phyloP scores from a whole-genome alignment of 2,329 filamentous ascomycete genomes.

The Knoxdaviesia proteae region DNA sequence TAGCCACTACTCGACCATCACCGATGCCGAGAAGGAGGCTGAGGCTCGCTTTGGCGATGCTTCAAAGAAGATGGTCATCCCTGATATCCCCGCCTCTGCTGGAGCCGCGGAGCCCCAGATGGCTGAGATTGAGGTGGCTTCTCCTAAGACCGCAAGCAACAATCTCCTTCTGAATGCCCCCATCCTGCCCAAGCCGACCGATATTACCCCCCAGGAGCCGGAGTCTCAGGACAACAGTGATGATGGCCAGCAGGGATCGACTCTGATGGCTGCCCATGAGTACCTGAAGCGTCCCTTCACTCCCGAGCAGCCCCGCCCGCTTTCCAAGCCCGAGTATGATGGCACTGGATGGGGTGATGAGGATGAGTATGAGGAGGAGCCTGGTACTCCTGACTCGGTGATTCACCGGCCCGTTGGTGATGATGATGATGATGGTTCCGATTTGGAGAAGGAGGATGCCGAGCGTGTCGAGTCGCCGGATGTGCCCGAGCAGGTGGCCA shows the following conservation, averaged over 20 bases:
- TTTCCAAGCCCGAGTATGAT: conserved; percentile 42
- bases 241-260: conserved; percentile 4
- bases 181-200: conserved; percentile 10
- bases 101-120: conserved; percentile 2
- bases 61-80: neutral
- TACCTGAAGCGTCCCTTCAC: conserved; percentile 22
- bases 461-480: conserved; percentile 33
- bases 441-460: conserved; percentile 12
- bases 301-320: conserved; percentile 18
- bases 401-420: conserved; percentile 52
- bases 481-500: conserved; percentile 66
- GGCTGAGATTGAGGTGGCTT: conserved; percentile 3
- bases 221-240: no score
- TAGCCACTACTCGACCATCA: conserved; percentile 13
- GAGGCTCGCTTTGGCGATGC: conserved; percentile 4
- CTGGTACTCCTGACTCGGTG: conserved; percentile 70
- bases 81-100: no score
- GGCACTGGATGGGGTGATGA: conserved; percentile 39
- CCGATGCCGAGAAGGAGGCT: conserved; percentile 13
- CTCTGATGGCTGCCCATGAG: conserved; percentile 16
- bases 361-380: conserved; percentile 23
- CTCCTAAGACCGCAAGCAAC: conserved; percentile 3
- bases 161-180: conserved; percentile 8
- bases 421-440: conserved; percentile 13
- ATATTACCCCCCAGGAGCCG: conserved; percentile 4